A percentile compares a stretch with the other conserved stretches of the same genome.
Evolutionary conservation across 768 basidiomycete genomes (phyloP).

Genomic region (Tylopilus felleus): DNA sequence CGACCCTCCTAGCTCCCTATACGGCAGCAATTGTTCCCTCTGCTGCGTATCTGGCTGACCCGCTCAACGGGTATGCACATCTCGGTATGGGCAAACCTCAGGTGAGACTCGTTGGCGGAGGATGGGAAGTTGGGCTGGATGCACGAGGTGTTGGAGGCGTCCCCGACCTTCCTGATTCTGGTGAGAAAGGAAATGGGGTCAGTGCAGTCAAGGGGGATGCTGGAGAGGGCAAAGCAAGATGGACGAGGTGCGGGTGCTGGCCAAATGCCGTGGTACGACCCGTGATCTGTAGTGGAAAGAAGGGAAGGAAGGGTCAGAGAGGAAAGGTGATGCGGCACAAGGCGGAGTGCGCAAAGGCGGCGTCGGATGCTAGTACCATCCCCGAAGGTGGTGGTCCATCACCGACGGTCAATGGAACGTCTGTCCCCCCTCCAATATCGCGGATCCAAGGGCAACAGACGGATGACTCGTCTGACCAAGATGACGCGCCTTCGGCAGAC

Average conservation of each 20-base stretch:
- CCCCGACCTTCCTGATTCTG: slow-evolving; percentile 21
- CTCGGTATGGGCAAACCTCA: slow-evolving; percentile 81
- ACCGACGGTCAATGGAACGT: slow-evolving; percentile 10
- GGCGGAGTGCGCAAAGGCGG: slow-evolving; percentile 14
- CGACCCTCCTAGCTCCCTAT: slow-evolving; percentile 60
- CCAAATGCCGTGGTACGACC: slow-evolving; percentile 47
- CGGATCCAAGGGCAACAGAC: slow-evolving; percentile 9
- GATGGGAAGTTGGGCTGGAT: slow-evolving; percentile 77
- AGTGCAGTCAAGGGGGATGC: slow-evolving; percentile 37
- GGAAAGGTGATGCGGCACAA: slow-evolving; percentile 18
- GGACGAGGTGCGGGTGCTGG: slow-evolving; percentile 51
- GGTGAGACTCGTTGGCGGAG: slow-evolving; percentile 76
- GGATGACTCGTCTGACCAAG: slow-evolving; percentile 19
- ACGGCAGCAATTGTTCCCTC: slow-evolving; percentile 63
- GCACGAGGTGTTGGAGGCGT: slow-evolving; percentile 63
- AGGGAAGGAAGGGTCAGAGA: slow-evolving; percentile 14
- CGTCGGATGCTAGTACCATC: not conserved
- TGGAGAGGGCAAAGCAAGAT: slow-evolving; percentile 45
- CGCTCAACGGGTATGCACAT: slow-evolving; percentile 83
- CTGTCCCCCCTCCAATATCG: slow-evolving; percentile 7
- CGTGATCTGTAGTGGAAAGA: slow-evolving; percentile 34
- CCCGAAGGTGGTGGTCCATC: not conserved
- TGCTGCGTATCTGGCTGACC: slow-evolving; percentile 67
- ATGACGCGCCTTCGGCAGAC: slow-evolving; percentile 9
- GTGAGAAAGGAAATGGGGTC: not conserved